These are phyloP conservation scores for Colletotrichum brevisporum DNA, from an alignment of 2,329 filamentous ascomycete genomes.

Conservation along the genomic window DNA sequence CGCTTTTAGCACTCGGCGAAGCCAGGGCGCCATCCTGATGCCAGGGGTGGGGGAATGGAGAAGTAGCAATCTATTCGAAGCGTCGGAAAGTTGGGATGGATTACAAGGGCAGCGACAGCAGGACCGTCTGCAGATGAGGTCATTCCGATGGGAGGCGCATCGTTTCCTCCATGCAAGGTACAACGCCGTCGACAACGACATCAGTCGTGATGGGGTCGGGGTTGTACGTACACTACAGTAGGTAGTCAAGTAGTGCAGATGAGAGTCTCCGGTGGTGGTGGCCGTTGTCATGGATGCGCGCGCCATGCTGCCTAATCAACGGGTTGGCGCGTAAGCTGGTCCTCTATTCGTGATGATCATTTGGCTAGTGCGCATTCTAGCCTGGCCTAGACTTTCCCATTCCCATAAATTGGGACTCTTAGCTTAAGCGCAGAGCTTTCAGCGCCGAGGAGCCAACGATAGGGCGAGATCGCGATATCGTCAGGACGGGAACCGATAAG, in stretches of 20 bases:
- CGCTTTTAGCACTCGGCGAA: constrained; percentile 13
- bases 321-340: constrained; percentile 35
- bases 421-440: constrained; percentile 3
- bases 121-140: constrained; percentile 24
- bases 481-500: constrained; percentile 11
- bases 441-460: constrained; percentile 14
- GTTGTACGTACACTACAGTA: too few species aligned
- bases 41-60: constrained; percentile 27
- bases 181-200: constrained; percentile 4
- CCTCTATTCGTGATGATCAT: constrained; percentile 20
- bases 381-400: constrained; percentile 27
- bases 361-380: constrained; percentile 28
- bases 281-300: constrained; percentile 24
- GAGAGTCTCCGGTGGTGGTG: neutral
- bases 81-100: constrained; percentile 39
- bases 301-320: constrained; percentile 28
- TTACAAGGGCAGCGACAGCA: constrained; percentile 1
- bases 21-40: constrained; percentile 16
- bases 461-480: constrained; percentile 19
- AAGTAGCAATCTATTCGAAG: constrained; percentile 39
- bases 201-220: neutral
- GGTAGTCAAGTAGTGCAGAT: too few species aligned
- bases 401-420: constrained; percentile 4
- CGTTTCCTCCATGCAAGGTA: constrained; percentile 25
- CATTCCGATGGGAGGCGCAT: constrained; percentile 23